A percentile compares a stretch with the other conserved stretches of the same genome.
Conservation (phyloP, 1,284 basidiomycete genomes). For the Sparassis latifolia region DNA sequence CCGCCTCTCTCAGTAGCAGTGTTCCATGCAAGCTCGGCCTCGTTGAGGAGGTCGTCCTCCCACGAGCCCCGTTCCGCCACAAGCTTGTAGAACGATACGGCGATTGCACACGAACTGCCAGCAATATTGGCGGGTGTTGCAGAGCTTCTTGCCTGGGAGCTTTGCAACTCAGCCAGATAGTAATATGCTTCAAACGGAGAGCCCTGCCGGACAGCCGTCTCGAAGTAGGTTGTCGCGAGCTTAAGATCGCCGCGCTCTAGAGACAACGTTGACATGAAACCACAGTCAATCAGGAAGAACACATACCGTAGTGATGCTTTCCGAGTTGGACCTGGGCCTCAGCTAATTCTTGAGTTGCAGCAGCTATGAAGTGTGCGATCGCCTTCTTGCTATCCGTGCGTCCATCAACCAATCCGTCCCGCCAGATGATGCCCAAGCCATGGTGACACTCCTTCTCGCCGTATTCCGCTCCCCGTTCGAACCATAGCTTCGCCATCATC, state of each 20-base stretch:
- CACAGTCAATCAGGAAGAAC: not conserved
- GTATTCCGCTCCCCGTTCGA: conserved; percentile 77
- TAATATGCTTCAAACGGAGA: conserved; percentile 92
- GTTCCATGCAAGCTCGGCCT: conserved; percentile 80
- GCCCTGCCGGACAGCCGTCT: conserved; percentile 77
- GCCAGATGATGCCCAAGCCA: conserved; percentile 85
- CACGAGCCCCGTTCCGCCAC: conserved; percentile 86
- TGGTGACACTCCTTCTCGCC: conserved; percentile 87
- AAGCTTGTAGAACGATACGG: conserved; percentile 86
- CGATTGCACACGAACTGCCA: conserved; percentile 73
- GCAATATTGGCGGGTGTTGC: conserved; percentile 39
- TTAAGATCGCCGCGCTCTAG: conserved; percentile 59
- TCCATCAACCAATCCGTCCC: conserved; percentile 76
- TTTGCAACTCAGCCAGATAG: conserved; percentile 80
- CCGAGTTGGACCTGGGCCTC: conserved; percentile 91
- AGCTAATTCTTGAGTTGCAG: conserved; percentile 79
- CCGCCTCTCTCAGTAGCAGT: conserved; percentile 61
- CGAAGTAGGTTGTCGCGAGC: conserved; percentile 68
- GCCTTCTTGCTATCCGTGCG: conserved; percentile 69
- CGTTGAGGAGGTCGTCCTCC: conserved; percentile 78
- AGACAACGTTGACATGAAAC: conserved; percentile 2
- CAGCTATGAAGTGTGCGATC: conserved; percentile 64
- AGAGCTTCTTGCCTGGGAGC: conserved; percentile 43
- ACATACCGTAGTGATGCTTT: conserved; percentile 75
- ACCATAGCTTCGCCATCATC: conserved; percentile 86